These are phyloP conservation scores for Tetrapisispora taiwanensis DNA, from an alignment of 805 yeast genomes.

Conservation along the genomic window DNA sequence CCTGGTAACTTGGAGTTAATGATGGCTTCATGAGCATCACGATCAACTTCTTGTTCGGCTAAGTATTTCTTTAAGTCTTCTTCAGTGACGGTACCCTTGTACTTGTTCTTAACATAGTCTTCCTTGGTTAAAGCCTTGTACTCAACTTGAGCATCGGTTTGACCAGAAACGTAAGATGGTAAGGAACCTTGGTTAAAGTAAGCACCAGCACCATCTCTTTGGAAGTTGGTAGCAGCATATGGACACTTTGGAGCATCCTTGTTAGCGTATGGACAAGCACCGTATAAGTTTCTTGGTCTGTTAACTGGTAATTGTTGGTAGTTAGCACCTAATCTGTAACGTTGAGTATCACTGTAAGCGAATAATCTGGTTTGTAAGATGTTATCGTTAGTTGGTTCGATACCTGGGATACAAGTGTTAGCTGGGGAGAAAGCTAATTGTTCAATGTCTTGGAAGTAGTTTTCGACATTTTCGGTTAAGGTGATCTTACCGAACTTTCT, in stretches of 20 bases:
- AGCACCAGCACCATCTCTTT: conserved; percentile 55
- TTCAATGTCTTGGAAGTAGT: conserved; percentile 41
- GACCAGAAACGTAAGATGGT: conserved; percentile 43
- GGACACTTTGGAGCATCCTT: conserved; percentile 12
- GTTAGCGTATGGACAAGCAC: conserved; percentile 2
- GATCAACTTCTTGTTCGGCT: conserved; percentile 24
- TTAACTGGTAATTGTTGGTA: conserved; percentile 60
- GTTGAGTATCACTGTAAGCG: conserved; percentile 68
- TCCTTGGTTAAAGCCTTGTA: conserved; percentile 10
- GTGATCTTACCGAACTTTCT: conserved; percentile 61
- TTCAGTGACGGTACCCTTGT: conserved; percentile 28
- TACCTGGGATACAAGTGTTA: conserved; percentile 57
- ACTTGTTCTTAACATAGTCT: conserved; percentile 19
- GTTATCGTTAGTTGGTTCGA: conserved; percentile 70
- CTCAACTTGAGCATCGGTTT: conserved; percentile 19
- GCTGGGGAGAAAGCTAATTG: conserved; percentile 62
- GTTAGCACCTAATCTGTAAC: conserved; percentile 64
- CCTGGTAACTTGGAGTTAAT: conserved; percentile 30
- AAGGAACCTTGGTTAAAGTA: conserved; percentile 38
- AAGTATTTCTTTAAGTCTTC: conserved; percentile 20
- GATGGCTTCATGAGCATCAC: conserved; percentile 29
- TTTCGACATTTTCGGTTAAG: conserved; percentile 45
- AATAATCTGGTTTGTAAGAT: conserved; percentile 68
- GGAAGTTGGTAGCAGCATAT: conserved; percentile 34
- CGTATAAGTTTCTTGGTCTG: conserved; percentile 24